These are phyloP conservation scores for Pezicula carpinea DNA, from an alignment of 2,329 filamentous ascomycete species.

Conservation along the genomic window DNA sequence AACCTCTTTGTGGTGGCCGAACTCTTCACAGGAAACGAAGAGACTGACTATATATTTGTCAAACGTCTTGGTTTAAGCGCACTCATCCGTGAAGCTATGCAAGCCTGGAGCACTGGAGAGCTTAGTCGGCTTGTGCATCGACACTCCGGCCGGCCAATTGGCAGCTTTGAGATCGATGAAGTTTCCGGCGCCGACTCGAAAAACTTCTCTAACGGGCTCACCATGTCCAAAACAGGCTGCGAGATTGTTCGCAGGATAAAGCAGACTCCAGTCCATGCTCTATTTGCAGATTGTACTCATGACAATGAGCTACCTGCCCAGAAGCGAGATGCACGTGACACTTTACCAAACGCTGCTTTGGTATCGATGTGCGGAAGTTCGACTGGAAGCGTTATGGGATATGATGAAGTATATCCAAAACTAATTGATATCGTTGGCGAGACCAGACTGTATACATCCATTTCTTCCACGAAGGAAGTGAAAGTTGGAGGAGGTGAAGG, in stretches of 20 bases:
- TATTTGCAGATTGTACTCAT: slow-evolving; percentile 99
- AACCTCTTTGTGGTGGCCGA: slow-evolving; percentile 92
- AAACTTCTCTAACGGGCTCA: slow-evolving; percentile 23
- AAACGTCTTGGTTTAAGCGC: slow-evolving; percentile 87
- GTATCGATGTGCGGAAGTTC: slow-evolving; percentile 95
- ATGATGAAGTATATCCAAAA: slow-evolving; percentile 92
- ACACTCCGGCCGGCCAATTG: slow-evolving; percentile 90
- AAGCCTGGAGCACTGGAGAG: slow-evolving; percentile 93
- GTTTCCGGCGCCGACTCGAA: slow-evolving; percentile 58
- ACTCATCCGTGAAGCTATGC: slow-evolving; percentile 95
- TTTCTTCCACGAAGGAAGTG: slow-evolving; percentile 62
- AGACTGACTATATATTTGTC: slow-evolving; percentile 94
- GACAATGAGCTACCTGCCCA: slow-evolving; percentile 96
- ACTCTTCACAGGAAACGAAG: slow-evolving; percentile 90
- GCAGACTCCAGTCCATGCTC: slow-evolving; percentile 81
- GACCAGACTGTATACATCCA: slow-evolving; percentile 74
- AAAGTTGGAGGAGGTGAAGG: slow-evolving; percentile 66
- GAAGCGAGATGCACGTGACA: slow-evolving; percentile 90
- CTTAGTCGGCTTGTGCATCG: slow-evolving; percentile 88
- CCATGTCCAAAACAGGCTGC: slow-evolving; percentile 25
- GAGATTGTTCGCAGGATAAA: slow-evolving; percentile 72
- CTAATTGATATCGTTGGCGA: slow-evolving; percentile 92
- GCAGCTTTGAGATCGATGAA: slow-evolving; percentile 94
- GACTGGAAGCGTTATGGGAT: slow-evolving; percentile 94
- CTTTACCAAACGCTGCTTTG: slow-evolving; percentile 86